Base-by-base conservation (phyloP, 2,329 filamentous ascomycete genomes). In the Ophiostoma sp. region DNA sequence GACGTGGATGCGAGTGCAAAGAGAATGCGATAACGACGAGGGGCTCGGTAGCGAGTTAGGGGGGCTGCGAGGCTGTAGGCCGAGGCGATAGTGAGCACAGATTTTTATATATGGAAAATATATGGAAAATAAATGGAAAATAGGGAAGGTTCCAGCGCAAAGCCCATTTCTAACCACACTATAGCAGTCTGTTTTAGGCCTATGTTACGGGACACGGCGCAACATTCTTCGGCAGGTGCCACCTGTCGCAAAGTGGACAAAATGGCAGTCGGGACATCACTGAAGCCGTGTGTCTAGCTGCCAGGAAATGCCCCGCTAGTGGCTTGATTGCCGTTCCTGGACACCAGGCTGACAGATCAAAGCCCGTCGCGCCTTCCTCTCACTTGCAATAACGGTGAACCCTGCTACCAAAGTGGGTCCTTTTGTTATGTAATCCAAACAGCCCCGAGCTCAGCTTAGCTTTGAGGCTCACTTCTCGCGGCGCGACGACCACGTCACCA, bases 401-500 rank as follows among this genome's bases (percentile, higher is more conserved):
- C 52, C 52, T 57, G n/a, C 10, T n/a, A 27, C 13, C 23, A 4
- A 27, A 27, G 8, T 35, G 15, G 62, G 5, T 20, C 62, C 62
- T 65, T 64, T 36, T 65, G 62, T 65, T 65, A 65, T 65, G 62
- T 65, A 65, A 65, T 39, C 62, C n/a, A 11, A n/a, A 62, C 57
- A 62, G 27, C 3, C 39, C 39, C 39, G 10, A 41, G 23, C 57
- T 60, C 57, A 31, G 57, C 27, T 60, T 31, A 31, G 57, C 23
- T 62, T 33, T 2, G 15, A 33, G 57, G 27, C 57, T 62, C 23
- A 27, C 52, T 57, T 27, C n/a, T 31, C 27, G 57, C 15, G 23
- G 8, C 33, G 17, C 33, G 60, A 64, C 33, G 60, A 64, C 60
- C 60, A 64, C 60, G 31, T 36, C 33, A 33, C 15, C 23, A 62